phyloP scores from a whole-genome alignment of 2,329 filamentous ascomycete genomes.

The Dactylonectria macrodidyma region DNA sequence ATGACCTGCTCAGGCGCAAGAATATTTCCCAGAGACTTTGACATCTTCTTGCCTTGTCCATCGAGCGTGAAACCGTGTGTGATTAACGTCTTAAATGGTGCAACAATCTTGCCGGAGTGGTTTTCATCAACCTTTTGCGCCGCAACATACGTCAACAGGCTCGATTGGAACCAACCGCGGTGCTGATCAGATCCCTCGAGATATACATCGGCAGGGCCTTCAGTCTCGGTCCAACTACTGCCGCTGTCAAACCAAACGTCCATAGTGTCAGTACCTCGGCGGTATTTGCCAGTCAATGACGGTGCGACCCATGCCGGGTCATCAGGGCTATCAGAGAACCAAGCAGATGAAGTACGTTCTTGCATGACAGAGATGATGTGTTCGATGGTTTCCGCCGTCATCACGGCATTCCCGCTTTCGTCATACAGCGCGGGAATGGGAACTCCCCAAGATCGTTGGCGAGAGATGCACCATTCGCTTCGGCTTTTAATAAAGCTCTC shows the following conservation, averaged over 20 bases:
- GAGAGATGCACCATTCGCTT: conserved; percentile 98
- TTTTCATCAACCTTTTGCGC: conserved; percentile 61
- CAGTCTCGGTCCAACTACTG: conserved; percentile 84
- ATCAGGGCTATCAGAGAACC: conserved; percentile 88
- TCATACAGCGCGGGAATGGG: conserved; percentile 94
- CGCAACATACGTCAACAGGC: conserved; percentile 88
- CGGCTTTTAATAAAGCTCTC: conserved; percentile 89
- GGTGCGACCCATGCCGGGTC: conserved; percentile 84
- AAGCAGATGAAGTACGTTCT: conserved; percentile 87
- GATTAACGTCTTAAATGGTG: conserved; percentile 91
- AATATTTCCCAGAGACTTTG: conserved; percentile 94
- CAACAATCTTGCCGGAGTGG: conserved; percentile 43
- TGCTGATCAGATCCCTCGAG: conserved; percentile 97
- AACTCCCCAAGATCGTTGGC: conserved; percentile 96
- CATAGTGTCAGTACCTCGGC: conserved; percentile 94
- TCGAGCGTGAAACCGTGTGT: conserved; percentile 98
- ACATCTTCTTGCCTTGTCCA: conserved; percentile 95
- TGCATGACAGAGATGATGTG: conserved; percentile 88
- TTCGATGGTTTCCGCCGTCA: conserved; percentile 83
- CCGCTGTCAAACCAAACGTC: conserved; percentile 99
- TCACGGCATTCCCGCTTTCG: conserved; percentile 79
- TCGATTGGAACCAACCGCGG: conserved; percentile 98
- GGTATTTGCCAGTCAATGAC: conserved; percentile 73
- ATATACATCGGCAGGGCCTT: conserved; percentile 82
- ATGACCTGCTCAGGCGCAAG: conserved; percentile 88